phyloP scores from a whole-genome alignment of 2,329 filamentous ascomycete species.

The Diaporthe citriasiana region DNA sequence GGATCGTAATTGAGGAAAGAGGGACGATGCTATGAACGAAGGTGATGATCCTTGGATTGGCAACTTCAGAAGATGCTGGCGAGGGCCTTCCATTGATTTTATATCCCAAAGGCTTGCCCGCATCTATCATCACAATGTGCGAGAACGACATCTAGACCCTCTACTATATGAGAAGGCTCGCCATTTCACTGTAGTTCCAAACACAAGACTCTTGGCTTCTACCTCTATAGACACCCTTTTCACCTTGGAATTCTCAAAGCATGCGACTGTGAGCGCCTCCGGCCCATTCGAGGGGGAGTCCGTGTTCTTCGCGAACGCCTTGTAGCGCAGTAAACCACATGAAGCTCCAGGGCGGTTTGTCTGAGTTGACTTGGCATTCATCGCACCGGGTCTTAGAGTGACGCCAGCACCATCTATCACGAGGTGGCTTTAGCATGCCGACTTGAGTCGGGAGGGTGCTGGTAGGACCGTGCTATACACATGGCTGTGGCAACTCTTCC shows the following conservation, averaged over 20 bases:
- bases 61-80: not conserved
- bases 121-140: not conserved
- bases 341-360: conserved; percentile 8
- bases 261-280: not conserved
- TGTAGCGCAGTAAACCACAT: not conserved
- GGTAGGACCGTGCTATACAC: not conserved
- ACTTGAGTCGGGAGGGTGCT: not conserved
- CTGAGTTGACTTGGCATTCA: conserved; percentile 16
- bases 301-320: conserved; percentile 7
- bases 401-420: not conserved
- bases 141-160: conserved; percentile 5
- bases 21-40: not conserved
- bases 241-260: not conserved
- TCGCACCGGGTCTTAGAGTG: not conserved
- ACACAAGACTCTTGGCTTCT: conserved; percentile 26
- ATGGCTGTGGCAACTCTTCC: not conserved
- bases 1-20: not conserved
- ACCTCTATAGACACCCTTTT: not conserved
- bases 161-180: not conserved
- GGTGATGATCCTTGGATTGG: not conserved
- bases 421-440: conserved; percentile 11
- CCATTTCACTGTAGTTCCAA: conserved; percentile 17
- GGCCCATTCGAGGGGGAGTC: not conserved
- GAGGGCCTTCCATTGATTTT: not conserved
- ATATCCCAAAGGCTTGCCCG: not conserved